Percentiles rank a stretch among this genome's conserved stretches.
Evolutionary conservation across 2,329 filamentous ascomycete species (phyloP).

Genomic region (Diaporthe sp.): DNA sequence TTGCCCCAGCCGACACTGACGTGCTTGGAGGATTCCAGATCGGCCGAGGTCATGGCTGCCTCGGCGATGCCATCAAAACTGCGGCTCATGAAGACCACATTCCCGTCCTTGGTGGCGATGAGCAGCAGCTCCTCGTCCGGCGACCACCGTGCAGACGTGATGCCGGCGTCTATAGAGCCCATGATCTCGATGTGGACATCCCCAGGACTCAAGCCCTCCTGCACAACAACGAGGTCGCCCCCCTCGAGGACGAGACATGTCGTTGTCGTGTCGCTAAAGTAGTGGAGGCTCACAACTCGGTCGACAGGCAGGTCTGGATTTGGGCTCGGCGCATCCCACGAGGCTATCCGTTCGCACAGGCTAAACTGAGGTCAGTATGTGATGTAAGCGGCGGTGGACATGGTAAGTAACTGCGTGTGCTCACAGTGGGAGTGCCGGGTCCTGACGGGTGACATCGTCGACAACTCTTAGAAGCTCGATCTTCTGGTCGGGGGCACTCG

Average conservation of each 20-base stretch:
- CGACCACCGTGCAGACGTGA: slow-evolving; percentile 91
- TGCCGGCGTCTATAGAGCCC: slow-evolving; percentile 92
- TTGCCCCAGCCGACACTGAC: slow-evolving; percentile 99
- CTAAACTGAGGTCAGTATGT: slow-evolving; percentile 41
- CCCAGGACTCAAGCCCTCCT: slow-evolving; percentile 69
- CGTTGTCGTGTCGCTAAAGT: slow-evolving; percentile 84
- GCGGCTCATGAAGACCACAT: slow-evolving; percentile 91
- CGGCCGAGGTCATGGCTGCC: slow-evolving; percentile 78
- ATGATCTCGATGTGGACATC: slow-evolving; percentile 94
- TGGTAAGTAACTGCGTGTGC: slow-evolving; percentile 41
- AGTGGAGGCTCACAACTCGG: slow-evolving; percentile 82
- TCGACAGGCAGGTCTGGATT: slow-evolving; percentile 82
- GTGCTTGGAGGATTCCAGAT: slow-evolving; percentile 89
- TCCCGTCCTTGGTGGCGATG: slow-evolving; percentile 83
- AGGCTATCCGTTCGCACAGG: slow-evolving; percentile 70
- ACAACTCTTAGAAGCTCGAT: slow-evolving; percentile 78
- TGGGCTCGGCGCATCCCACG: slow-evolving; percentile 90
- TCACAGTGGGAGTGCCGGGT: slow-evolving; percentile 52
- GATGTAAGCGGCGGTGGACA: not conserved
- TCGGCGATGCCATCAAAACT: slow-evolving; percentile 88
- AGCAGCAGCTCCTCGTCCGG: slow-evolving; percentile 93
- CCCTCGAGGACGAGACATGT: slow-evolving; percentile 88
- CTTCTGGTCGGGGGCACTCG: slow-evolving; percentile 75
- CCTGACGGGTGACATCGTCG: slow-evolving; percentile 52
- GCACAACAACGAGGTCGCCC: slow-evolving; percentile 89